phyloP scores from a whole-genome alignment of 2,329 filamentous ascomycete genomes.

The Trichophyton benhamiae region DNA sequence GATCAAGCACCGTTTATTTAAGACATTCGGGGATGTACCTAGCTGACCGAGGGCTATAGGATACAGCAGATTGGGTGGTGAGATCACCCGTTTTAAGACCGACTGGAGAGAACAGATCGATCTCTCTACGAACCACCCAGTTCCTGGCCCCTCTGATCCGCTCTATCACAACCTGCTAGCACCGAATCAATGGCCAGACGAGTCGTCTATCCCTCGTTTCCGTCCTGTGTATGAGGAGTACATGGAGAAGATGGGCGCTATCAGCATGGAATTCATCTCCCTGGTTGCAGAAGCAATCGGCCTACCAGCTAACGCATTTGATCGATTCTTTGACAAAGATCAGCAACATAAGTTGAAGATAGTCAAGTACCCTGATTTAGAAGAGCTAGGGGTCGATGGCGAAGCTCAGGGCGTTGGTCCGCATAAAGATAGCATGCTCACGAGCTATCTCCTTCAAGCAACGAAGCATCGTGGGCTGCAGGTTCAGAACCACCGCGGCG shows the following conservation, averaged over 20 bases:
- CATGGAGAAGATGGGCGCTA: constrained; percentile 59
- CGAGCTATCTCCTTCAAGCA: constrained; percentile 69
- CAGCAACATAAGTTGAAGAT: constrained; percentile 83
- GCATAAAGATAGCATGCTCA: constrained; percentile 77
- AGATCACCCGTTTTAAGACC: constrained; percentile 57
- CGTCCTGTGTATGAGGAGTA: constrained; percentile 58
- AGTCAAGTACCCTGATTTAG: constrained; percentile 67
- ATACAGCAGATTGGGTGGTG: constrained; percentile 39
- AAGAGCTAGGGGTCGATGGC: constrained; percentile 42
- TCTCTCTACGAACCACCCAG: constrained; percentile 63
- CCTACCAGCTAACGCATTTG: constrained; percentile 56
- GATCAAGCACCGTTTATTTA: too few species aligned
- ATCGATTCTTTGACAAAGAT: constrained; percentile 59
- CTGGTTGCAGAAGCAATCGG: constrained; percentile 76
- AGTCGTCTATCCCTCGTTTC: constrained; percentile 52
- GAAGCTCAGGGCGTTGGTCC: constrained; percentile 53
- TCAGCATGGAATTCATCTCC: constrained; percentile 63
- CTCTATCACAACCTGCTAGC: constrained; percentile 62
- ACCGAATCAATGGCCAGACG: constrained; percentile 67
- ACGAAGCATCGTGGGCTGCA: constrained; percentile 64
- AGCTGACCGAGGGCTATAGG: constrained; percentile 13
- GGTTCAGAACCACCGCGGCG: constrained; percentile 64
- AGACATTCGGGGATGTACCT: too few species aligned
- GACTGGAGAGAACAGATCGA: constrained; percentile 84
- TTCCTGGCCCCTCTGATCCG: constrained; percentile 51